Evolutionary conservation across 306 rosid genomes (phyloP).

Genomic region (Pyrus betulifolia): DNA sequence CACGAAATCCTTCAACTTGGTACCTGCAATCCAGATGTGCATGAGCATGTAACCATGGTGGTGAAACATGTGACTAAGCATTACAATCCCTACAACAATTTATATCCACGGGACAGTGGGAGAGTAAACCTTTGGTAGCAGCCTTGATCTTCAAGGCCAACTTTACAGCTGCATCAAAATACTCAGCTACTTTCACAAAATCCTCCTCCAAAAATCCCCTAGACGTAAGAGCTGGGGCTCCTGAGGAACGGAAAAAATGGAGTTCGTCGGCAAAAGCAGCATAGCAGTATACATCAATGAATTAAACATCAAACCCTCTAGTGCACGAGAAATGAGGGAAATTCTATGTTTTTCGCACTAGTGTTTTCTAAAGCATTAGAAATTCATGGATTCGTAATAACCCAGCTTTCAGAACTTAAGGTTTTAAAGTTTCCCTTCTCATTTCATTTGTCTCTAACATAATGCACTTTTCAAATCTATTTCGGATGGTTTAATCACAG

Average conservation of each 20-base stretch:
- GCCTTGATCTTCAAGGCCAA: conserved; percentile 81
- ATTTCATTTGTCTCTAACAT: background rate
- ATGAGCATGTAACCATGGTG: background rate
- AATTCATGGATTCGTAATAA: background rate
- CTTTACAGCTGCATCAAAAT: conserved; percentile 75
- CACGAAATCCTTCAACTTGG: conserved; percentile 83
- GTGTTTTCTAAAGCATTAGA: background rate
- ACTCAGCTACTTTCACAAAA: conserved; percentile 77
- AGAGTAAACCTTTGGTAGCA: conserved; percentile 47
- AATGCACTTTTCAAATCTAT: background rate
- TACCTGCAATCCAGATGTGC: conserved; percentile 35
- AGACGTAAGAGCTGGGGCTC: conserved; percentile 93
- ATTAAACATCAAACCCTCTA: conserved; percentile 2
- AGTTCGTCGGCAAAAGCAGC: conserved; percentile 4
- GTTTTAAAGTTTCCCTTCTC: background rate
- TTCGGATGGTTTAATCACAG: background rate
- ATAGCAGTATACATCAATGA: background rate
- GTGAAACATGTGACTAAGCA: background rate
- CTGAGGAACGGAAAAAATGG: conserved; percentile 30
- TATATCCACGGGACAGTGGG: background rate
- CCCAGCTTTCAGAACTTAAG: background rate
- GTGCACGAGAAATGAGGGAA: background rate
- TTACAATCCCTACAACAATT: background rate
- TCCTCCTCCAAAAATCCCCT: conserved; percentile 85
- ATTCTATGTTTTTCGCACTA: background rate